Conservation (phyloP, 176 grass and related monocot species). For the Raddia guianensis region DNA sequence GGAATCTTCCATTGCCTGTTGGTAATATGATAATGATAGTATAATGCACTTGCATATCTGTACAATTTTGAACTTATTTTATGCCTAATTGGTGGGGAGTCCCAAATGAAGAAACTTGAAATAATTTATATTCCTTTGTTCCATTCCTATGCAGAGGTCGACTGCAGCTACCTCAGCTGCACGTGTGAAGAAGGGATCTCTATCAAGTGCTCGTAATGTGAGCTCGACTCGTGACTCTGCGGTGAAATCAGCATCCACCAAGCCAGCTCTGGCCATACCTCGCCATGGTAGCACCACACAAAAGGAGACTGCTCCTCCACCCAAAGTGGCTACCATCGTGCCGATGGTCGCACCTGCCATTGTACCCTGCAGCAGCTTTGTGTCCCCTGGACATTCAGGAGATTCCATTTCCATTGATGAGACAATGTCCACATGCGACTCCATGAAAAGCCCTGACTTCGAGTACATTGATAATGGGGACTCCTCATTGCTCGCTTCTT, state of each 20-base stretch:
- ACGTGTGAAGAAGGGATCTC: conserved; percentile 53
- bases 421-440: conserved; percentile 95
- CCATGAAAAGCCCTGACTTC: conserved; percentile 92
- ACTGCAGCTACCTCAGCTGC: conserved; percentile 47
- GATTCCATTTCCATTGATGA: conserved; percentile 74
- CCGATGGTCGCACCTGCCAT: conserved; percentile 33
- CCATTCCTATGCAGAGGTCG: conserved; percentile 48
- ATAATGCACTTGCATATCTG: neutral
- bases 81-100: neutral
- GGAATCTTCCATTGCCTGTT: conserved; percentile 40
- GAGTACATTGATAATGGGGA: conserved; percentile 93
- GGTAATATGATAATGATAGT: conserved; percentile 5
- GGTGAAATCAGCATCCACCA: conserved; percentile 43
- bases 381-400: conserved; percentile 58
- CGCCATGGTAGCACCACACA: conserved; percentile 10
- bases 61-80: neutral
- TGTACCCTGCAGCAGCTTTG: conserved; percentile 52
- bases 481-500: conserved; percentile 62
- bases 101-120: conserved; percentile 2
- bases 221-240: conserved; percentile 27
- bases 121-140: conserved; percentile 12
- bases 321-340: conserved; percentile 10
- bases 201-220: conserved; percentile 35
- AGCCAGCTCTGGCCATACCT: conserved; percentile 34
- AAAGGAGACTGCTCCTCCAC: conserved; percentile 34